Base-by-base conservation (phyloP, 2,329 filamentous ascomycete species). In the Trichoderma sp. region DNA sequence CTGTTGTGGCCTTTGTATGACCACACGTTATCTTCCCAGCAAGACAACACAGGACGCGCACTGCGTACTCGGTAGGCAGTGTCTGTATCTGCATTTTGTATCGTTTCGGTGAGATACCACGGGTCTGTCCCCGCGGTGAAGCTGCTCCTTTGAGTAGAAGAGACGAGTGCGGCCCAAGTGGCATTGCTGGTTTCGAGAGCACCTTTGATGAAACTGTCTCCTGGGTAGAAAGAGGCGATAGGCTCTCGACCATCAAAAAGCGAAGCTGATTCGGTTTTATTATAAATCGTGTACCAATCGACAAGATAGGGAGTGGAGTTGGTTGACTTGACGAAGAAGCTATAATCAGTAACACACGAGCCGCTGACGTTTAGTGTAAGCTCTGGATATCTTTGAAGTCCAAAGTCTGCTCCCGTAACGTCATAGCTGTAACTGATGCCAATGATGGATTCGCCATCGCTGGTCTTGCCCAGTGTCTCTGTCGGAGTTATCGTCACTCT, bases 291-390 rank as follows among this genome's bases (percentile, higher is more conserved):
- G 24, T 60, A 60, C 5, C n/a, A 27, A 24, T 60, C 58, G 6
- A 60, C 56, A 19, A 24, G 3, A 14, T 21, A 21, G n/a, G 47
- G 33, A 24, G 24, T 31, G 11, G 14, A 31, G 4, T 13, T 10
- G 16, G 19, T 60, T 5, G 37, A 31, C 11, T 21, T 31, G 5
- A 29, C 10, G 31, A n/a, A 37, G 1, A 21, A 4, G 13, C 49
- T 21, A 27, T 64, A 64, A n/a, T 64, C 61, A 11, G 61, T 64
- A 27, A 40, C n/a, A n/a, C 61, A 64, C 2, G 61, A 56, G n/a
- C 61, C 61, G 16, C 13, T 56, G 35, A 64, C 61, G 3, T 37
- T 16, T 8, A 64, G n/a, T 7, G 16, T 53, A 11, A 64, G 61
- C 11, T 55, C 31, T 16, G 61, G 61, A 21, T 64, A 64, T 24